Evolutionary conservation across 2,329 filamentous ascomycete genomes (phyloP).

Genomic region (Neoscytalidium dimidiatum): DNA sequence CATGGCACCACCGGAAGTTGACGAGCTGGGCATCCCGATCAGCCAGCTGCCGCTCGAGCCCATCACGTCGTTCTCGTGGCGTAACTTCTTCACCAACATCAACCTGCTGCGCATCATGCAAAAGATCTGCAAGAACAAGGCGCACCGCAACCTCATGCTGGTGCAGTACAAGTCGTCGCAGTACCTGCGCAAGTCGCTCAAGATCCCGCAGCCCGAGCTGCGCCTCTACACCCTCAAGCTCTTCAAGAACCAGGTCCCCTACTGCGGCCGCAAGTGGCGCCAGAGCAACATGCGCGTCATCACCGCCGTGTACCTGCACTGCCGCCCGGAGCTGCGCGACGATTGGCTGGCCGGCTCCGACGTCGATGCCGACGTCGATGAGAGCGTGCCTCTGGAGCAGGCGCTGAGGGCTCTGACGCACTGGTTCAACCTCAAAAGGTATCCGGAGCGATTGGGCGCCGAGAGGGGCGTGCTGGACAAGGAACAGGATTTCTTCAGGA

Average conservation of each 20-base stretch:
- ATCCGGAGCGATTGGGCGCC: slow-evolving; percentile 73
- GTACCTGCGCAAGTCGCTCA: slow-evolving; percentile 87
- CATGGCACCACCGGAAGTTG: slow-evolving; percentile 62
- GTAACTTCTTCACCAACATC: slow-evolving; percentile 93
- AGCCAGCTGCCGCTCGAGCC: slow-evolving; percentile 70
- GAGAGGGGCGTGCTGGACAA: slow-evolving; percentile 42
- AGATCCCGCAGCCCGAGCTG: slow-evolving; percentile 83
- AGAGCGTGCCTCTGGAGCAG: slow-evolving; percentile 88
- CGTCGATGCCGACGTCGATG: slow-evolving; percentile 90
- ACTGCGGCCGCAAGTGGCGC: slow-evolving; percentile 96
- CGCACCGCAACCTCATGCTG: slow-evolving; percentile 88
- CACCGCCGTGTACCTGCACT: slow-evolving; percentile 93
- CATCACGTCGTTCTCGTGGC: slow-evolving; percentile 84
- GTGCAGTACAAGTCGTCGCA: slow-evolving; percentile 95
- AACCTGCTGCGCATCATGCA: slow-evolving; percentile 96
- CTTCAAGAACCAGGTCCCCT: slow-evolving; percentile 98
- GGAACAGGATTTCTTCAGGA: slow-evolving; percentile 51
- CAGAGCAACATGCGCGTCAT: slow-evolving; percentile 99
- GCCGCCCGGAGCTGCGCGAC: slow-evolving; percentile 86
- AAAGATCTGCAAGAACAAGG: slow-evolving; percentile 94
- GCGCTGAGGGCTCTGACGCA: slow-evolving; percentile 85
- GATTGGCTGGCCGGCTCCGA: slow-evolving; percentile 93
- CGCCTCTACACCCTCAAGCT: slow-evolving; percentile 95
- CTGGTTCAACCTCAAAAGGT: slow-evolving; percentile 87
- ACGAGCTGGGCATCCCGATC: slow-evolving; percentile 83